These are phyloP conservation scores for Ganoderma meredithae DNA, from an alignment of 1,284 basidiomycete species.

Conservation along the genomic window DNA sequence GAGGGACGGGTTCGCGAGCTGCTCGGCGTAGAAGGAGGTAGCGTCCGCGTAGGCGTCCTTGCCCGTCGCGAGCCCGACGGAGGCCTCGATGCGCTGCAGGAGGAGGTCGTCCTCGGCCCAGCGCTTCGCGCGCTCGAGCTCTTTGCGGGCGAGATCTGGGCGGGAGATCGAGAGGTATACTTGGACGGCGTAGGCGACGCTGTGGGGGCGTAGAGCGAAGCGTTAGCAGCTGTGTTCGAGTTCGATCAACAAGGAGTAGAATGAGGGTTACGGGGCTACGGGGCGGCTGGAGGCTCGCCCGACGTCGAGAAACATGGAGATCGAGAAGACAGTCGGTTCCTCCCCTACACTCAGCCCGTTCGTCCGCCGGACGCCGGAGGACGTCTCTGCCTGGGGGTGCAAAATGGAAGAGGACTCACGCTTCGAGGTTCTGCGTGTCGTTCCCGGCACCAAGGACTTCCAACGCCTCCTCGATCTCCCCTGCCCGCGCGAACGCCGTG, in stretches of 20 bases:
- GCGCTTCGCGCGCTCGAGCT: constrained; percentile 81
- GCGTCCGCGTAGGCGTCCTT: constrained; percentile 76
- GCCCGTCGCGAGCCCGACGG: constrained; percentile 84
- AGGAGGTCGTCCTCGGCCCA: constrained; percentile 92
- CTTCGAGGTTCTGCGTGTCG: constrained; percentile 82
- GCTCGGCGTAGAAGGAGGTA: constrained; percentile 91
- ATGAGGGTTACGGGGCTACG: too few species aligned
- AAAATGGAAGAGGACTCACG: constrained; percentile 59
- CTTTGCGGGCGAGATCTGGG: constrained; percentile 85
- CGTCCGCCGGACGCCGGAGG: background rate
- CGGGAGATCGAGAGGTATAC: constrained; percentile 88
- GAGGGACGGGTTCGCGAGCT: constrained; percentile 86
- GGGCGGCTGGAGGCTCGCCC: too few species aligned
- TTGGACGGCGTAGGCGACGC: constrained; percentile 83
- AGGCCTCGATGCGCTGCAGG: constrained; percentile 89
- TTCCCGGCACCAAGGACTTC: constrained; percentile 81
- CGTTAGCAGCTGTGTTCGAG: background rate
- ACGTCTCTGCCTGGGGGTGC: background rate
- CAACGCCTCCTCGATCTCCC: constrained; percentile 90
- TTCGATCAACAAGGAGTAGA: too few species aligned
- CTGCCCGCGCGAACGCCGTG: constrained; percentile 83
- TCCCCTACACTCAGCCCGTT: too few species aligned
- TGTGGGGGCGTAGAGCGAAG: constrained; percentile 43
- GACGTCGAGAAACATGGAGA: background rate
- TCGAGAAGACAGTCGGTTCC: too few species aligned